Evolutionary conservation across 495 filamentous ascomycete genomes (phyloP), one percentile per base, ranked within the genome.

Genomic region (Mytilinidion resinicola): DNA sequence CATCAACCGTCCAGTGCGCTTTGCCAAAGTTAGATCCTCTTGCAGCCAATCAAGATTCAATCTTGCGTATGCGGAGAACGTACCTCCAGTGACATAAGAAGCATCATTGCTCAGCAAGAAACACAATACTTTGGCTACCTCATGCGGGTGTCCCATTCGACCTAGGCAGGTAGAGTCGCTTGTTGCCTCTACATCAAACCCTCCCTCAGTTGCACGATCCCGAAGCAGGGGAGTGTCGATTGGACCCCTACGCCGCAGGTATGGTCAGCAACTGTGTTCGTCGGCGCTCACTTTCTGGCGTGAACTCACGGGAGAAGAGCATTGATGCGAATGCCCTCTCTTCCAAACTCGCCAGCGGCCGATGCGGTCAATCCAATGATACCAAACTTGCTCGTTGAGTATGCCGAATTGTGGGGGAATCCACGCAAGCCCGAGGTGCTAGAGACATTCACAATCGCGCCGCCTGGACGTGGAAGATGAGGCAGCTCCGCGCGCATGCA

Each of bases 391-490:
- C 75, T 80, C 10, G 81, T 74, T 51, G 72, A 73, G 67, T 86
- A 85, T 35, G 79, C 76, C 9, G 72, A 74, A 66, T 73, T 69
- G 21, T 73, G 70, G 12, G 74, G 48, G 63, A 68, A 69, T 56
- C 82, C 82, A 51, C 67, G 69, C 12, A 83, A 25, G 0, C 82
- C 82, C 25, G 78, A 74, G 33, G 79, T 73, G 51, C 77, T 80
- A 12, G 76, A 67, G 19, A 78, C 80, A 68, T 80, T 82, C 15
- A 86, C 82, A 63, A 86, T 82, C 35, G 38, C 49, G 10, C 54
- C 57, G 34, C 19, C 51, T 35, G 53, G 20, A 1, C 11, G 20
- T 42, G 39, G 11, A 17, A 59, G 48, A 35, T 8, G 41, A 30
- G 25, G 37, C 4, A 67, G 17, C 51, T 67, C 48, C 15, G 63